These are phyloP conservation scores for Hypoxylon sp. DNA, from an alignment of 2,329 filamentous ascomycete species.

Conservation along the genomic window DNA sequence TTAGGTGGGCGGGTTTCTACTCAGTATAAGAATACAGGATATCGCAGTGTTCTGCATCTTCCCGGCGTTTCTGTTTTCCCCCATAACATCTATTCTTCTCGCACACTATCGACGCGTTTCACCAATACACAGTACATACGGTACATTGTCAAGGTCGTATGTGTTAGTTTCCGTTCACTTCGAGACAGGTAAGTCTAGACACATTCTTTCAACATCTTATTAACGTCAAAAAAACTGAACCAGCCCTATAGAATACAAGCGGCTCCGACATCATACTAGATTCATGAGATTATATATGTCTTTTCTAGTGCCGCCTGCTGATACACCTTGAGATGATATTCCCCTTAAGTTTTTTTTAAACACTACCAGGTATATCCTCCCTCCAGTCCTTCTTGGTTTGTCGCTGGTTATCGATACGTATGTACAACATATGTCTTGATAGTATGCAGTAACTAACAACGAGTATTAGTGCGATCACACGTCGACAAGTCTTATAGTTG, in stretches of 20 bases:
- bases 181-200: neutral
- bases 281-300: neutral
- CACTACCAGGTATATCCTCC: neutral
- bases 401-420: neutral
- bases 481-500: neutral
- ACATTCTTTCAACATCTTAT: neutral
- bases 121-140: neutral
- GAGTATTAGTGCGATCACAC: neutral
- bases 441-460: neutral
- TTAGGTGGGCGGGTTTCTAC: neutral
- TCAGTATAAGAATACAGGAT: neutral
- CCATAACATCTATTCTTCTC: neutral
- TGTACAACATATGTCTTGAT: neutral
- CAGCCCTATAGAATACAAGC: too few relatives aligned
- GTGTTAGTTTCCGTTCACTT: neutral
- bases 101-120: neutral
- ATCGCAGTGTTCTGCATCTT: neutral
- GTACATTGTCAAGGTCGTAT: neutral
- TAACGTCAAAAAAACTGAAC: neutral
- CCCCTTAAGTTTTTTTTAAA: neutral
- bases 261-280: too few relatives aligned
- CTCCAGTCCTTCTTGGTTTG: neutral
- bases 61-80: neutral
- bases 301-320: neutral
- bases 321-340: neutral